Percentiles rank a stretch among this genome's conserved stretches.
Conservation (phyloP, 2,329 filamentous ascomycete genomes). For the Coniochaeta hoffmannii region DNA sequence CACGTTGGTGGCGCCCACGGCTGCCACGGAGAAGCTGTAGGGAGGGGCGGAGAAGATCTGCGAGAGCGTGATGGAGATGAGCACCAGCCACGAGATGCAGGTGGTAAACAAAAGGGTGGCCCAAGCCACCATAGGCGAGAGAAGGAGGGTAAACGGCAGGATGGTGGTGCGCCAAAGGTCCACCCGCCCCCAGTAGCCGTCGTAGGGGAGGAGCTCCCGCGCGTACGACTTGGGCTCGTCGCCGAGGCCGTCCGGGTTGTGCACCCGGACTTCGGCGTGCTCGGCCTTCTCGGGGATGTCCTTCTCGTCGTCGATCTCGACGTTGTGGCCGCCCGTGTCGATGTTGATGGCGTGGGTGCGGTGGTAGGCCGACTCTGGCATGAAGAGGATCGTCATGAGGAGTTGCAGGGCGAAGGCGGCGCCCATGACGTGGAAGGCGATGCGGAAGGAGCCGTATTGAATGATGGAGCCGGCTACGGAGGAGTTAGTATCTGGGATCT, state of each 20-base stretch:
- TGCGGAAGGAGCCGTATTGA: constrained; percentile 24
- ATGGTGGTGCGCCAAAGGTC: constrained; percentile 28
- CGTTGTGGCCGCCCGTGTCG: constrained; percentile 19
- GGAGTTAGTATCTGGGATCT: neutral
- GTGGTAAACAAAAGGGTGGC: constrained; percentile 29
- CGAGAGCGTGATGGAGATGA: constrained; percentile 21
- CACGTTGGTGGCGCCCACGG: constrained; percentile 24
- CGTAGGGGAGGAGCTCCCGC: constrained; percentile 24
- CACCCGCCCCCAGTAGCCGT: constrained; percentile 28
- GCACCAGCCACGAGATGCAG: constrained; percentile 24
- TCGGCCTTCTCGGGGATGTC: constrained; percentile 12
- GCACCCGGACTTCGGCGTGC: constrained; percentile 4
- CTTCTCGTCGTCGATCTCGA: constrained; percentile 9
- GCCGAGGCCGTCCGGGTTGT: neutral
- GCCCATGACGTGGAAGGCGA: constrained; percentile 29
- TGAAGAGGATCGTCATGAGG: constrained; percentile 31
- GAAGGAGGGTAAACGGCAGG: constrained; percentile 26
- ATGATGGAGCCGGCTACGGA: constrained; percentile 28
- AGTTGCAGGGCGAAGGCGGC: constrained; percentile 28
- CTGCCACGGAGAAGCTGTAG: constrained; percentile 26
- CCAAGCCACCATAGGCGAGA: constrained; percentile 28
- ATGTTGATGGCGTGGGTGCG: constrained; percentile 24
- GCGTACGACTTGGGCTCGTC: constrained; percentile 17
- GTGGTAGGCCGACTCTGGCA: constrained; percentile 31
- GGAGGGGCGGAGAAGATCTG: constrained; percentile 28